Conservation (phyloP, 176 grass and related monocot genomes). For the Puya raimondii region DNA sequence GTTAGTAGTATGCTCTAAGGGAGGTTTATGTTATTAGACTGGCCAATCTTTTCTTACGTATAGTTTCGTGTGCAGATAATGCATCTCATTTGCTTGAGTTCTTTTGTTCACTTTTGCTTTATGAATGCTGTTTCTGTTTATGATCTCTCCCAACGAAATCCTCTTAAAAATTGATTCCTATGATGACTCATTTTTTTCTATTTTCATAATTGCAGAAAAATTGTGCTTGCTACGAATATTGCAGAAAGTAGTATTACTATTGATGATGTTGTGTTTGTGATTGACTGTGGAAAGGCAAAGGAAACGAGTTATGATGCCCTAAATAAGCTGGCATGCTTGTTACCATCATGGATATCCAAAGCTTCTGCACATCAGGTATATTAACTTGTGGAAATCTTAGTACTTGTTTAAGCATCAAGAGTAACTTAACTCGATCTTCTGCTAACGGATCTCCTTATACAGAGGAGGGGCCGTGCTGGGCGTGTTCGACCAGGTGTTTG, state of each 20-base stretch:
- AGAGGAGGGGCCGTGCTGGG: slow-evolving; percentile 89
- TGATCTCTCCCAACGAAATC: neutral
- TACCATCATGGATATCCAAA: slow-evolving; percentile 98
- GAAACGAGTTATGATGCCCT: slow-evolving; percentile 99
- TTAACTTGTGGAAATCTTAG: neutral
- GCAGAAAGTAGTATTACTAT: slow-evolving; percentile 96
- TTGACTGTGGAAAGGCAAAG: slow-evolving; percentile 98
- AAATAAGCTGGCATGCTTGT: slow-evolving; percentile 85
- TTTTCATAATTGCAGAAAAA: slow-evolving; percentile 69
- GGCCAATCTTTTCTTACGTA: too few relatives aligned
- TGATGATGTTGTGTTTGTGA: slow-evolving; percentile 95
- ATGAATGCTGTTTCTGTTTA: too few relatives aligned
- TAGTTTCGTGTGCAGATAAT: too few relatives aligned
- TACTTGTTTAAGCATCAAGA: neutral
- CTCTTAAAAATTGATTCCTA: neutral
- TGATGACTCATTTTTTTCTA: neutral
- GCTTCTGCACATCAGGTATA: slow-evolving; percentile 92
- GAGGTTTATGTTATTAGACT: too few relatives aligned
- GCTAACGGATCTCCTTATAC: slow-evolving; percentile 13
- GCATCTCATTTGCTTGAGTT: too few relatives aligned
- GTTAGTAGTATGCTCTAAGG: too few relatives aligned
- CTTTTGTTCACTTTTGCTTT: too few relatives aligned
- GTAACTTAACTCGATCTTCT: neutral
- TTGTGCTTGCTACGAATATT: slow-evolving; percentile 95
- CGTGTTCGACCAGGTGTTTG: slow-evolving; percentile 78